Conservation (phyloP, 1,284 basidiomycete genomes). For the Thelephora terrestris region DNA sequence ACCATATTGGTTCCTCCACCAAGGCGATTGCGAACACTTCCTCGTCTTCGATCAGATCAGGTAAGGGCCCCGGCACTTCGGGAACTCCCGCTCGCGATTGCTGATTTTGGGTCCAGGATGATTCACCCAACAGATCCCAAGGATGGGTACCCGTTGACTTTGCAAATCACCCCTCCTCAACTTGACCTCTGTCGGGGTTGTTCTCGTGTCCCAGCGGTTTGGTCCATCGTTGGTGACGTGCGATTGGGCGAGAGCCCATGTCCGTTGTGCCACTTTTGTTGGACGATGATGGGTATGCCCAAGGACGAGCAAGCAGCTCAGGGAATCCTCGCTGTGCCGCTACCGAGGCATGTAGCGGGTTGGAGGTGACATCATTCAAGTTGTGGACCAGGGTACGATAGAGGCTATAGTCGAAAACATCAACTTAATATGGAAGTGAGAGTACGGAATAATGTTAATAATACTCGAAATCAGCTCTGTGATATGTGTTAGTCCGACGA, state of each 20-base stretch:
- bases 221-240: constrained; percentile 57
- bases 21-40: constrained; percentile 75
- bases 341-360: constrained; percentile 35
- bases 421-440: too few species aligned
- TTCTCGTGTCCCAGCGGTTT: constrained; percentile 53
- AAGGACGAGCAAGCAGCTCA: constrained; percentile 24
- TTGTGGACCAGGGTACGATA: too few species aligned
- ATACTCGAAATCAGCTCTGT: too few species aligned
- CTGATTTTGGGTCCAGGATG: constrained; percentile 30
- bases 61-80: constrained; percentile 25
- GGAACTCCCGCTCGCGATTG: constrained; percentile 3
- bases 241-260: constrained; percentile 70
- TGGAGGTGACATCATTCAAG: constrained; percentile 16
- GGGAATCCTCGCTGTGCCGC: constrained; percentile 36
- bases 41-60: constrained; percentile 64
- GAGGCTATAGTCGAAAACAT: too few species aligned
- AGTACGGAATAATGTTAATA: too few species aligned
- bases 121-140: constrained; percentile 44
- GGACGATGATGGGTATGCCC: constrained; percentile 55
- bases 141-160: constrained; percentile 52
- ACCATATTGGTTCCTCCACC: constrained; percentile 74
- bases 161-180: constrained; percentile 51
- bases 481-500: too few species aligned
- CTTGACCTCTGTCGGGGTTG: constrained; percentile 59
- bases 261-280: constrained; percentile 60